A percentile compares a stretch with the other conserved stretches of the same genome.
Evolutionary conservation across 2,329 filamentous ascomycete species (phyloP).

Genomic region (Penicillium sp.): DNA sequence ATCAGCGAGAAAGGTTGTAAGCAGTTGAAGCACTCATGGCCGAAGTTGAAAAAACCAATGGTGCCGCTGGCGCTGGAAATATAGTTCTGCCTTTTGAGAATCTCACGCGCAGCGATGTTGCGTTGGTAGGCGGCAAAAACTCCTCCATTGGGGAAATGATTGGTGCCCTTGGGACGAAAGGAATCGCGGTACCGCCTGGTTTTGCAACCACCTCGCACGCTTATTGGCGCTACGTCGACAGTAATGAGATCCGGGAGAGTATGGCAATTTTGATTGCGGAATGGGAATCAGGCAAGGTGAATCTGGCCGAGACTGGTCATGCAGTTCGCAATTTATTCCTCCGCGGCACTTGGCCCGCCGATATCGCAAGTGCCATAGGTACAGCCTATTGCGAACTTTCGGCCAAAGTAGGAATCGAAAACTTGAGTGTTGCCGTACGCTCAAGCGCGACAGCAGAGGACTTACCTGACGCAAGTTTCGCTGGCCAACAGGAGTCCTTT

Average conservation of each 20-base stretch:
- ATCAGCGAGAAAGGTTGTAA: no score
- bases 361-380: conserved; percentile 29
- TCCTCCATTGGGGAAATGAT: conserved; percentile 43
- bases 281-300: conserved; percentile 30
- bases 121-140: conserved; percentile 40
- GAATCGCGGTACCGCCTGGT: conserved; percentile 35
- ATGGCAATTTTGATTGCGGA: conserved; percentile 28
- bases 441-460: conserved; percentile 43
- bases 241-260: conserved; percentile 32
- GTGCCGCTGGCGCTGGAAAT: not conserved
- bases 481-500: conserved; percentile 40
- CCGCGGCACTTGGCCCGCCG: conserved; percentile 30
- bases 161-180: conserved; percentile 25
- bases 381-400: conserved; percentile 30
- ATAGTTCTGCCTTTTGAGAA: not conserved
- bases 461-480: conserved; percentile 41
- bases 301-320: conserved; percentile 32
- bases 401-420: conserved; percentile 13
- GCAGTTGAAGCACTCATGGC: not conserved
- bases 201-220: conserved; percentile 37
- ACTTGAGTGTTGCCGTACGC: conserved; percentile 38
- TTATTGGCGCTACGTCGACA: conserved; percentile 36
- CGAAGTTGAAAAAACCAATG: not conserved
- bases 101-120: conserved; percentile 17
- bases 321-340: conserved; percentile 31